Evolutionary conservation across 768 basidiomycete species (phyloP), one percentile per base, ranked within the genome.

Genomic region (Tricholoma saponaceum): DNA sequence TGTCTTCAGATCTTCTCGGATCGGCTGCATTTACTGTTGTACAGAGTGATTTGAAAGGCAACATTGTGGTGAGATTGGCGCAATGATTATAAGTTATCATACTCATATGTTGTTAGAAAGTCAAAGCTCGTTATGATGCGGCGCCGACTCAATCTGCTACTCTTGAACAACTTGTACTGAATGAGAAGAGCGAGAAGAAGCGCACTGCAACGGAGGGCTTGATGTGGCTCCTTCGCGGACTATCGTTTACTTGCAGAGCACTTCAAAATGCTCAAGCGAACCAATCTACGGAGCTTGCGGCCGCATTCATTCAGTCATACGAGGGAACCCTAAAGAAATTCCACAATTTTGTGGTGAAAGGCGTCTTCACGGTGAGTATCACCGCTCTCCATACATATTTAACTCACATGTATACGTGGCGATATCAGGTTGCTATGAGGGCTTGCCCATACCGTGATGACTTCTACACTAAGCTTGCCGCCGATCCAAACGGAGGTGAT

Each of bases 191-290:
- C 22, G 90, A 93, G 74, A 92, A 95, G 82, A 94, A 94, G 72
- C 82, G 84, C 14, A 81, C 83, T 0, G 93, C 96, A 2, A 97
- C 95, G 0, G 89, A 95, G 67, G 95, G 93, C 14, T 81, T 98
- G 55, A 74, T 98, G 73, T 99, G 97, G 97, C 82, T 99, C 51
- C 80, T 95, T 50, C 86, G 95, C 28, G 97, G 94, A 2, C 83
- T 95, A 53, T 83, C 84, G 26, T 99, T 99, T 78, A 99, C 96
- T 32, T 85, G 87, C 73, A 78, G 82, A 56, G 90, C 90, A 0
- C 83, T 99, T 23, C 81, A 89, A 61, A 75, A 79, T 46, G 82
- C 87, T 0, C 89, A 93, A 65, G 78, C 74, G 3, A 82, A 95
- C 71, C 76, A 82, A 46, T 67, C 68, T 1, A 69, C 76, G 49